Evolutionary conservation across 192 early-diverging fungal species (phyloP).

Genomic region (Phlyctochytrium arcticum): DNA sequence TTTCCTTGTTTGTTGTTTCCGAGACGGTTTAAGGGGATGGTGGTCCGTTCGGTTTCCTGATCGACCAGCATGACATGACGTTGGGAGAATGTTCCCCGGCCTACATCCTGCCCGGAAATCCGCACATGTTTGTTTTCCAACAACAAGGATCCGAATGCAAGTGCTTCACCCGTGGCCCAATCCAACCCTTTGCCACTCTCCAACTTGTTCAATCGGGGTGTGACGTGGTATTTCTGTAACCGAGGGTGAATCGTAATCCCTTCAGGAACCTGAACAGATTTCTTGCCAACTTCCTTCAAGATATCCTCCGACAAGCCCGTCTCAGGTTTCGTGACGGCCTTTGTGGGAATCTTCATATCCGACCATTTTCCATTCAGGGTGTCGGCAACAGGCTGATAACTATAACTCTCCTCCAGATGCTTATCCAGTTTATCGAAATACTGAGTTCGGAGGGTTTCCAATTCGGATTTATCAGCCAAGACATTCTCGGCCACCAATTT

Average conservation of each 20-base stretch:
- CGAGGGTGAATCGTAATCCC: conserved; percentile 74
- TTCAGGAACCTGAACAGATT: conserved; percentile 68
- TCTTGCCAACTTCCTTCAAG: conserved; percentile 67
- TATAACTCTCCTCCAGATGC: conserved; percentile 55
- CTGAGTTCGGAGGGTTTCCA: conserved; percentile 49
- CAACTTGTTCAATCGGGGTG: conserved; percentile 70
- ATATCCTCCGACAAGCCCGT: conserved; percentile 58
- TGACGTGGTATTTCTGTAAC: conserved; percentile 86
- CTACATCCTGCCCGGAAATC: conserved; percentile 96
- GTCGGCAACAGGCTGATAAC: conserved; percentile 47
- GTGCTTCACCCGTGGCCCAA: conserved; percentile 92
- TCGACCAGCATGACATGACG: conserved; percentile 96
- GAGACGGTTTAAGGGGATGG: conserved; percentile 76
- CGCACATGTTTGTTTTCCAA: conserved; percentile 74
- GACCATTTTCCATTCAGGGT: conserved; percentile 75
- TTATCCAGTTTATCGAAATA: conserved; percentile 61
- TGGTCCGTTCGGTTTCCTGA: conserved; percentile 80
- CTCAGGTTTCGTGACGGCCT: conserved; percentile 43
- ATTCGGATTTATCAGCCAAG: conserved; percentile 27
- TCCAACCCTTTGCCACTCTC: conserved; percentile 69
- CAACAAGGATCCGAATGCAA: conserved; percentile 86
- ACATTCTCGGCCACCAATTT: conserved; percentile 48
- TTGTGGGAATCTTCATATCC: conserved; percentile 60
- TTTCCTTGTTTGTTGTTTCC: conserved; percentile 42
- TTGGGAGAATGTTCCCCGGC: conserved; percentile 96